Evolutionary conservation across 225 moss, liverwort and hornwort species (phyloP), one percentile per base, ranked within the genome.

Genomic region (Pleurozium schreberi): DNA sequence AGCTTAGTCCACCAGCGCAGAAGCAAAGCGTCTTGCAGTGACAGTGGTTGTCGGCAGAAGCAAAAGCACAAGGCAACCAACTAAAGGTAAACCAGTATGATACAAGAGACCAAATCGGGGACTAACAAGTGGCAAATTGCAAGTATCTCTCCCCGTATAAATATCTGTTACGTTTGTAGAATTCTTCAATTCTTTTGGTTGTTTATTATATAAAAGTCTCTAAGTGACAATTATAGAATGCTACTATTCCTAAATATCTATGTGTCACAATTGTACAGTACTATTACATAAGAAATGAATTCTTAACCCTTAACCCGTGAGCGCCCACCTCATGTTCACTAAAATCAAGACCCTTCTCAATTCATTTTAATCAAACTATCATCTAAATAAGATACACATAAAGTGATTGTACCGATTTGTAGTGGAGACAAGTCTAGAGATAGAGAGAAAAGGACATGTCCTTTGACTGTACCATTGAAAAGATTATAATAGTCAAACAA

Each of bases 71-170:
- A 20, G 49, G 20, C 8, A 20, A 12, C 33, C 75, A 33, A 49
- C 47, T 3, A 20, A 38, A 38, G 66, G 19, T 8, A 67, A 20
- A 28, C 17, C 11, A n/a, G n/a, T n/a, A n/a, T n/a, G n/a, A n/a
- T 3, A 38, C 2, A 77, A 77, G 4, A 38, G 14, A 25, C 6
- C 3, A 36, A 21, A 76, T 2, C 0, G 0, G 1, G 53, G 53
- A 75, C 8, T 52, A 53, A 23, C 6, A 50, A 13, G 22, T 2
- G 1, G 1, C 1, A 22, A 5, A 52, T 14, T 5, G 3, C 52
- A 23, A 52, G 6, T 53, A 36, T 76, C 8, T 22, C 8, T 21
- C 3, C 0, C 3, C 36, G 53, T 52, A 76, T 34, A 23, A 23
- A 36, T 76, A 34, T 52, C 8, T 52, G 2, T 5, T 34, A 19